phyloP scores from a whole-genome alignment of 371 early-diverging fungal species.

The Lichtheimia hyalospora region DNA sequence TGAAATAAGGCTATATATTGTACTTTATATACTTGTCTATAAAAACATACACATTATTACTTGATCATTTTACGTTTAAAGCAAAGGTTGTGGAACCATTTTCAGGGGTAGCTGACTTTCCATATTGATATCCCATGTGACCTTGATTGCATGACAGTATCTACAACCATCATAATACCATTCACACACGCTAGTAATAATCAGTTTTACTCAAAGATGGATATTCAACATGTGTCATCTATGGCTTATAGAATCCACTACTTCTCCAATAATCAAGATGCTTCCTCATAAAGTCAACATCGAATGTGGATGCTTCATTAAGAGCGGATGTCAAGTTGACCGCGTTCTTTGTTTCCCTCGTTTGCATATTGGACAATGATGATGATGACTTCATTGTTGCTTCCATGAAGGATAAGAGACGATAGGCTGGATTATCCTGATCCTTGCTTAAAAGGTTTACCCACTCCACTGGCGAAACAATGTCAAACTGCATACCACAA shows the following conservation, averaged over 20 bases:
- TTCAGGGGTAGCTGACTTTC: too few relatives aligned
- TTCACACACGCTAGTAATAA: too few relatives aligned
- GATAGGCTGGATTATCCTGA: slow-evolving; percentile 33
- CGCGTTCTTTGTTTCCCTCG: slow-evolving; percentile 3
- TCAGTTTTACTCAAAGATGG: too few relatives aligned
- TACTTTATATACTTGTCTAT: too few relatives aligned
- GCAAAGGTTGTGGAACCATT: too few relatives aligned
- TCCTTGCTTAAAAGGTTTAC: slow-evolving; percentile 22
- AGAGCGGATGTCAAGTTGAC: neutral
- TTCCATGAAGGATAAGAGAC: slow-evolving; percentile 27
- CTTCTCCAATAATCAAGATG: slow-evolving; percentile 12
- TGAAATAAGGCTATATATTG: slow-evolving; percentile 1
- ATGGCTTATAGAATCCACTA: slow-evolving; percentile 2
- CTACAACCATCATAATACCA: too few relatives aligned
- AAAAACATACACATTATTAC: too few relatives aligned
- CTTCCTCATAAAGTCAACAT: slow-evolving; percentile 6
- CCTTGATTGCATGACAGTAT: too few relatives aligned
- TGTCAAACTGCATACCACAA: slow-evolving; percentile 30
- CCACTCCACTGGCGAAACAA: slow-evolving; percentile 28
- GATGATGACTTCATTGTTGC: neutral
- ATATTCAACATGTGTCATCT: too few relatives aligned
- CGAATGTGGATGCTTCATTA: slow-evolving; percentile 4
- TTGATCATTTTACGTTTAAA: too few relatives aligned
- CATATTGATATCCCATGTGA: too few relatives aligned
- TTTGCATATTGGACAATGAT: neutral